Evolutionary conservation across 1,284 basidiomycete species (phyloP).

Genomic region (Grifola frondosa): DNA sequence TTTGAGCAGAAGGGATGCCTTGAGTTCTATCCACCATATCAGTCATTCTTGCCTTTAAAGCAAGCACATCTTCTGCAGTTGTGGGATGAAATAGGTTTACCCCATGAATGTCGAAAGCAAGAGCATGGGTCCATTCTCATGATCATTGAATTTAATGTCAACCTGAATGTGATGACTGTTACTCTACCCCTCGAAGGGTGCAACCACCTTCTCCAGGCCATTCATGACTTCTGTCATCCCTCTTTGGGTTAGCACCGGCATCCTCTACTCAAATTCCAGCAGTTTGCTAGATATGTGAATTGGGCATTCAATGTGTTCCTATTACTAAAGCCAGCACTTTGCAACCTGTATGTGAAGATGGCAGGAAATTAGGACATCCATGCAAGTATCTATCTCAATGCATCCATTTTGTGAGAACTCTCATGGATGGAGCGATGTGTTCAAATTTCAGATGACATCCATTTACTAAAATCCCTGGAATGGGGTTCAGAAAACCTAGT

Average conservation of each 20-base stretch:
- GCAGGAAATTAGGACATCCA: too few species aligned
- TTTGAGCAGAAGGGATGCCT: background rate
- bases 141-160: constrained; percentile 35
- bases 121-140: constrained; percentile 20
- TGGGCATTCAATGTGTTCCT: background rate
- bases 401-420: too few species aligned
- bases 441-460: too few species aligned
- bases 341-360: background rate
- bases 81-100: constrained; percentile 34
- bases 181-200: constrained; percentile 14
- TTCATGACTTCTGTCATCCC: constrained; percentile 17
- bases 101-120: constrained; percentile 36
- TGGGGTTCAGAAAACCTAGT: too few species aligned
- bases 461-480: too few species aligned
- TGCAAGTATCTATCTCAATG: too few species aligned
- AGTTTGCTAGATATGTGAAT: background rate
- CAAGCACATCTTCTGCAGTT: constrained; percentile 28
- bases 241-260: background rate
- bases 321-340: background rate
- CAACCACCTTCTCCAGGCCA: constrained; percentile 12
- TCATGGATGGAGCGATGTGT: too few species aligned
- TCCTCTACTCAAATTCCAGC: background rate
- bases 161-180: constrained; percentile 28
- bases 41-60: constrained; percentile 1
- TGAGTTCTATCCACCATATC: constrained; percentile 16